Conservation (phyloP, 306 rosid genomes). For the Trichosanthes cucumerina region DNA sequence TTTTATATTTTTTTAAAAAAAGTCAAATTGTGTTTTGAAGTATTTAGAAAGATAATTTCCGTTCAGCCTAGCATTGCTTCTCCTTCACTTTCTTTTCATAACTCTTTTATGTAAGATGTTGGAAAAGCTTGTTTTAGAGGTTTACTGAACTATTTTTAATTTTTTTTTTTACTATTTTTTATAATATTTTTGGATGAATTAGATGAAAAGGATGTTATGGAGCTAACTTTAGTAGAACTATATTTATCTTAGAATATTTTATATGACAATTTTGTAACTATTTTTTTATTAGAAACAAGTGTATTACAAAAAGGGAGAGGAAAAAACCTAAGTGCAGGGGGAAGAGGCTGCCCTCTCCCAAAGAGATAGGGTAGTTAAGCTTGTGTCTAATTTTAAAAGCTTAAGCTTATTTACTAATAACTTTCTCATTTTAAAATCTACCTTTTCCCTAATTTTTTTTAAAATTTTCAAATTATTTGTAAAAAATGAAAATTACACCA, state of each 20-base stretch:
- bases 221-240: neutral
- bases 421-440: neutral
- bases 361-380: neutral
- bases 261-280: neutral
- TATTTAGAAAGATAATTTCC: neutral
- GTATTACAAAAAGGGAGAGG: neutral
- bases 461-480: neutral
- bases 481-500: neutral
- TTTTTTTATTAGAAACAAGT: neutral
- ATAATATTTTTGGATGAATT: neutral
- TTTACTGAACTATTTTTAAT: neutral
- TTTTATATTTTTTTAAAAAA: neutral
- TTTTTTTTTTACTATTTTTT: neutral
- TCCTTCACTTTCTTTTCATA: neutral
- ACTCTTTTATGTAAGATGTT: neutral
- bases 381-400: neutral
- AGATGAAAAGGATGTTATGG: neutral
- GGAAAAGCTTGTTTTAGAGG: neutral
- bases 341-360: neutral
- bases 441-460: neutral
- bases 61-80: neutral
- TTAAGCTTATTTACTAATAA: neutral
- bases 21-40: neutral
- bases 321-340: neutral
- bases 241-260: neutral